These are phyloP conservation scores for Begonia loranthoides DNA, from an alignment of 306 rosid species.

Conservation along the genomic window DNA sequence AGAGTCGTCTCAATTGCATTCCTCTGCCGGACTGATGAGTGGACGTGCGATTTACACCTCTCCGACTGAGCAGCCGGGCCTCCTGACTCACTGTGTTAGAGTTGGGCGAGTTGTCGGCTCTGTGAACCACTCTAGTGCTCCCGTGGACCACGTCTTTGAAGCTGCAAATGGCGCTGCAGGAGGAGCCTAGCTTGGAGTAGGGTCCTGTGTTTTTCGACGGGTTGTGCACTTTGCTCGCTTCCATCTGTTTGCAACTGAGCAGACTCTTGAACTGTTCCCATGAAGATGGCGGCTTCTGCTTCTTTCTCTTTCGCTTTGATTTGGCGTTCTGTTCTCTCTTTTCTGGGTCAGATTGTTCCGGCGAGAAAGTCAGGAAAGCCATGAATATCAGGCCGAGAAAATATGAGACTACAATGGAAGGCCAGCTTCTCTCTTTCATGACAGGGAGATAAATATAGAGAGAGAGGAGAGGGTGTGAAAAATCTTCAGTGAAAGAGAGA, in stretches of 20 bases:
- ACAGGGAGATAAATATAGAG: conserved; percentile 2
- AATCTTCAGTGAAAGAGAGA: neutral
- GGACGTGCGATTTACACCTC: conserved; percentile 23
- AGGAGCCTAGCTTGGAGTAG: conserved; percentile 64
- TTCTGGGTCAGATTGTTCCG: conserved; percentile 25
- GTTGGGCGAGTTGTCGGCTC: conserved; percentile 85
- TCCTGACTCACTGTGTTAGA: conserved; percentile 71
- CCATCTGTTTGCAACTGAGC: conserved; percentile 73
- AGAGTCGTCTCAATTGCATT: conserved; percentile 79
- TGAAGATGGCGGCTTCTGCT: conserved; percentile 32
- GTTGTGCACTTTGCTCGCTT: conserved; percentile 60
- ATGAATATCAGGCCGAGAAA: conserved; percentile 12
- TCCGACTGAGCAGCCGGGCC: conserved; percentile 41
- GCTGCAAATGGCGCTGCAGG: conserved; percentile 89
- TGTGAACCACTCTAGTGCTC: conserved; percentile 64
- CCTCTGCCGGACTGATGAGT: conserved; percentile 26
- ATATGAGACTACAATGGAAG: neutral
- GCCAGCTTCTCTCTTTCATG: neutral
- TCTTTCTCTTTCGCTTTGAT: conserved; percentile 11
- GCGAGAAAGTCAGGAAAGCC: conserved; percentile 48
- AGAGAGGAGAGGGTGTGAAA: neutral
- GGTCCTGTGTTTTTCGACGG: conserved; percentile 31
- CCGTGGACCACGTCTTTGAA: conserved; percentile 82
- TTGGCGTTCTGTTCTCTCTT: conserved; percentile 10
- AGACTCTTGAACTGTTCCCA: conserved; percentile 94